A percentile compares a stretch with the other conserved stretches of the same genome.
These are phyloP conservation scores for Clavispora asparagi DNA, from an alignment of 805 yeast species.

Conservation along the genomic window DNA sequence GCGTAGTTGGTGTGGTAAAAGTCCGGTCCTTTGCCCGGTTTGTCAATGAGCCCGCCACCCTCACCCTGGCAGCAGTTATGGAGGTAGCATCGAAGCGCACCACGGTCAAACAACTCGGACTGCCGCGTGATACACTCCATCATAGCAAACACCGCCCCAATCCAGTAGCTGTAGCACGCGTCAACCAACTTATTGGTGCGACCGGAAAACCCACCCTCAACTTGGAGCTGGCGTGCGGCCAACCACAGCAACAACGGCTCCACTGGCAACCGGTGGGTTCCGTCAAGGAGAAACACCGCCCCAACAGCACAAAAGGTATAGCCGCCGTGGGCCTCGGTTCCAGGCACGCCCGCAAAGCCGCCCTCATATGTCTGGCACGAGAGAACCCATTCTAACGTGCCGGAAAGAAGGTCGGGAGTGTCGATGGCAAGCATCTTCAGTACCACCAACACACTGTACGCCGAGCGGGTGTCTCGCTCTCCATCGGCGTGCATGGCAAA, in stretches of 20 bases:
- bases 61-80: constrained; percentile 69
- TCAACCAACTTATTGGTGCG: constrained; percentile 91
- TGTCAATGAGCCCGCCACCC: constrained; percentile 78
- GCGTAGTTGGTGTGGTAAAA: constrained; percentile 89
- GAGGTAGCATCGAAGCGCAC: constrained; percentile 59
- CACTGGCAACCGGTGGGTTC: constrained; percentile 39
- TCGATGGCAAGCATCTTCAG: constrained; percentile 61
- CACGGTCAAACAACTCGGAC: constrained; percentile 42
- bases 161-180: constrained; percentile 96
- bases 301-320: constrained; percentile 84
- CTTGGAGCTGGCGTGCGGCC: constrained; percentile 55
- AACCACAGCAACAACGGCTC: constrained; percentile 61
- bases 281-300: constrained; percentile 47
- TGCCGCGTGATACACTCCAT: constrained; percentile 44
- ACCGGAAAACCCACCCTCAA: constrained; percentile 89
- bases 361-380: constrained; percentile 91
- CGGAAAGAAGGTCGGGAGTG: constrained; percentile 53
- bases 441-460: constrained; percentile 76
- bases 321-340: constrained; percentile 93
- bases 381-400: constrained; percentile 54
- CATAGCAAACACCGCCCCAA: constrained; percentile 70
- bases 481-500: constrained; percentile 74
- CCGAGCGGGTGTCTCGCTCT: constrained; percentile 80
- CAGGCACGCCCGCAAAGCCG: constrained; percentile 82
- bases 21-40: constrained; percentile 78